Evolutionary conservation across 805 yeast species (phyloP), one percentile per base, ranked within the genome.

Genomic region (Hanseniaspora clermontiae): DNA sequence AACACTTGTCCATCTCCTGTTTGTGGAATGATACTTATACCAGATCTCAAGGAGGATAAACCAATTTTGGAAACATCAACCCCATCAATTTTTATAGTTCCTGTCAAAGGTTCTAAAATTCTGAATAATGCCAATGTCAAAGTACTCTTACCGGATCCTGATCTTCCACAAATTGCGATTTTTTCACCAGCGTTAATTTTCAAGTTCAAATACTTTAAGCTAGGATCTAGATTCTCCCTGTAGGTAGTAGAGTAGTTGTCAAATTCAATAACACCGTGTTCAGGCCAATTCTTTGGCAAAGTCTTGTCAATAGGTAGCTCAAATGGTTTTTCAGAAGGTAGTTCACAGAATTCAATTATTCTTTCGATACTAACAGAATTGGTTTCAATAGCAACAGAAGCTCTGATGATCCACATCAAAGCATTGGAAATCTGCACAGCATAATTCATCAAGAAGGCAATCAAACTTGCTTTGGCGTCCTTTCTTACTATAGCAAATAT

Each of bases 131-230:
- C 83, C 8, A 81, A 74, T 82, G 82, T 81, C 51, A 82, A 79
- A 4, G 86, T 77, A 2, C 83, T 72, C 68, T 82, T 82, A 51
- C 95, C 95, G 2, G 95, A 95, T 62, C 95, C 95, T 0, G 95
- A 87, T 66, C 95, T 77, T 48, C 95, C 95, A 73, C 93, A 84
- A 57, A 87, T 82, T 52, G 95, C 95, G 61, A 87, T 77, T 63
- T 84, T 86, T 66, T 86, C 87, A 24, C 76, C 71, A 0, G 83
- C 75, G 11, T 72, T 67, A 49, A 84, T 72, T 6, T 60, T 70
- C 61, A 75, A 63, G 32, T 63, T 67, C 56, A 82, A 61, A 58
- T 75, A 64, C 58, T 74, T 78, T 64, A 82, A 70, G 8, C 80
- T 86, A 40, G 75, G 67, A 12, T 86, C 87, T 57, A 82, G 69